phyloP scores from a whole-genome alignment of 768 basidiomycete species.

The Trametes meyenii region DNA sequence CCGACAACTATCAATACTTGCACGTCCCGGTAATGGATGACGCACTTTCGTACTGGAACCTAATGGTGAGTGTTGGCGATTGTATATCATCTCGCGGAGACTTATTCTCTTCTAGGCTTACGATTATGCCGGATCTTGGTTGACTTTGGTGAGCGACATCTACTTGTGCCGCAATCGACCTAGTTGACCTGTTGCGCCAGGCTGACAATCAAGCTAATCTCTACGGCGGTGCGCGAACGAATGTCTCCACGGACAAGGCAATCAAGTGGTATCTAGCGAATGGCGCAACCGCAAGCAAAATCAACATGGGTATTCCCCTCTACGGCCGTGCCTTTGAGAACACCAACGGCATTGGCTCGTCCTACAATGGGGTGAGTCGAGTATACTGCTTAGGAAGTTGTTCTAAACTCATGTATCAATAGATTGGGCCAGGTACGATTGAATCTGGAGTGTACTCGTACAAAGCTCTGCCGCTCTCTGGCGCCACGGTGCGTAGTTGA shows the following conservation, averaged over 20 bases:
- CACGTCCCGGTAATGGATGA: slow-evolving; percentile 64
- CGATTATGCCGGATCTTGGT: slow-evolving; percentile 81
- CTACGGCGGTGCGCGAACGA: slow-evolving; percentile 64
- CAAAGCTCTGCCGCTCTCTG: slow-evolving; percentile 61
- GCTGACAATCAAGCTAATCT: slow-evolving; percentile 66
- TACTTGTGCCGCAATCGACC: background rate
- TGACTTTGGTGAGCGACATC: slow-evolving; percentile 33
- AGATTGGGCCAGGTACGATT: slow-evolving; percentile 75
- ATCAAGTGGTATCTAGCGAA: slow-evolving; percentile 58
- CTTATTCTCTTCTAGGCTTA: slow-evolving; percentile 49
- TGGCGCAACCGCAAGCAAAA: slow-evolving; percentile 67
- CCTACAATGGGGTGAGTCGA: slow-evolving; percentile 65
- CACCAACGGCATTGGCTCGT: slow-evolving; percentile 64
- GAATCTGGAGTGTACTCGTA: slow-evolving; percentile 80
- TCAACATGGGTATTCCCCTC: slow-evolving; percentile 77
- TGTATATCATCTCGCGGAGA: too few relatives aligned
- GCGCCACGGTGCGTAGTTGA: slow-evolving; percentile 20
- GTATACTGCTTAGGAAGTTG: background rate
- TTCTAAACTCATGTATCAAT: background rate
- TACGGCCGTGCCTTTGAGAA: slow-evolving; percentile 80
- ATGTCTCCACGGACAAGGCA: slow-evolving; percentile 68
- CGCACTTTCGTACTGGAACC: slow-evolving; percentile 75
- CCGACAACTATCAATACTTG: slow-evolving; percentile 58
- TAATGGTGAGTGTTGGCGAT: slow-evolving; percentile 57
- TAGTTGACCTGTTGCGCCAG: slow-evolving; percentile 25